Evolutionary conservation across 768 basidiomycete genomes (phyloP).

Genomic region (Tylopilus balloui): DNA sequence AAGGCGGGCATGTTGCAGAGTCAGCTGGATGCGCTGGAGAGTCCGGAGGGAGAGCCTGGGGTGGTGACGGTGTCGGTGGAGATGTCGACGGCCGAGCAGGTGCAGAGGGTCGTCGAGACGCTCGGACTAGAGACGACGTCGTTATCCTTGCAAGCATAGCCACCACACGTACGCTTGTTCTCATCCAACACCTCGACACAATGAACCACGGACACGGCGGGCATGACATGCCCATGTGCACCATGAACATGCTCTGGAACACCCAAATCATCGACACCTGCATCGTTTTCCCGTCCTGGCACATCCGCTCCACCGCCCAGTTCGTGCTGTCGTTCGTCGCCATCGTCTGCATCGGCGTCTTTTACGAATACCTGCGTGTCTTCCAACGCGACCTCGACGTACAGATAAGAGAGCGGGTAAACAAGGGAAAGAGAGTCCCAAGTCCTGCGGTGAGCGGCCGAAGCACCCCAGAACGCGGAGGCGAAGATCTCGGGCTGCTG

Average conservation of each 20-base stretch:
- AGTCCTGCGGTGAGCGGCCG: slow-evolving; percentile 34
- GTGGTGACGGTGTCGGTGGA: slow-evolving; percentile 61
- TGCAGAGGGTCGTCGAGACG: slow-evolving; percentile 34
- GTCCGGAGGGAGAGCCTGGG: slow-evolving; percentile 60
- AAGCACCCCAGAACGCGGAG: slow-evolving; percentile 35
- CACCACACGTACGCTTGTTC: background rate
- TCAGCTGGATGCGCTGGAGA: slow-evolving; percentile 68
- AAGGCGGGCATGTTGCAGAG: slow-evolving; percentile 78
- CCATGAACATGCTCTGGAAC: slow-evolving; percentile 88
- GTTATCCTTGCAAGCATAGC: background rate
- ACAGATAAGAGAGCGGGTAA: slow-evolving; percentile 48
- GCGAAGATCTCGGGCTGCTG: slow-evolving; percentile 54
- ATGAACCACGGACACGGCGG: slow-evolving; percentile 40
- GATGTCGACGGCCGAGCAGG: slow-evolving; percentile 53
- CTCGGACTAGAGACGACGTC: background rate
- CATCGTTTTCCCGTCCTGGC: slow-evolving; percentile 77
- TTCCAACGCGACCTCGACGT: slow-evolving; percentile 57
- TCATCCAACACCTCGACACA: background rate
- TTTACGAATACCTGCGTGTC: slow-evolving; percentile 75
- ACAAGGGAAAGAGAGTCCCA: slow-evolving; percentile 46
- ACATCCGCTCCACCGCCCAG: slow-evolving; percentile 50
- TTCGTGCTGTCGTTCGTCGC: slow-evolving; percentile 64
- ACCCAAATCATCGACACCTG: slow-evolving; percentile 76
- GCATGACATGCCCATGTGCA: slow-evolving; percentile 52
- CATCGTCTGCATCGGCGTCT: slow-evolving; percentile 63